Evolutionary conservation across 108 stramenopile species (phyloP), one percentile per base, ranked within the genome.

Genomic region (Nitzschia sp.): DNA sequence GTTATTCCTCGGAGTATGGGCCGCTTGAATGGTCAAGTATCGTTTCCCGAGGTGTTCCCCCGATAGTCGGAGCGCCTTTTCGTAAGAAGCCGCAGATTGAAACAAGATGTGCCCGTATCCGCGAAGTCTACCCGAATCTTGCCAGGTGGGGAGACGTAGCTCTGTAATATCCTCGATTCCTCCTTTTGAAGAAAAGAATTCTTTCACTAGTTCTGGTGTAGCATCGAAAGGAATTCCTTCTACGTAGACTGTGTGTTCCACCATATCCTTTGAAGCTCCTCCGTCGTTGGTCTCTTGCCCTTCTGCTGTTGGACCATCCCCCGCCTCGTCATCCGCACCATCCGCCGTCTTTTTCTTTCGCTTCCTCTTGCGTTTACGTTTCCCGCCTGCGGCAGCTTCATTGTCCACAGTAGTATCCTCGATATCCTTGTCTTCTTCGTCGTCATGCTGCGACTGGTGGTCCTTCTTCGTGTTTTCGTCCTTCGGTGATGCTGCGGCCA

Each of bases 41-140:
- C 97, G 80, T 16, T 82, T 82, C 11, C 85, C 75, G 54, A 98
- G 45, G 47, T 90, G 80, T 60, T 81, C 77, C 0, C 94, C 88
- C 69, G 84, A 81, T 16, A 92, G 67, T 9, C 63, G 66, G 55
- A 97, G 58, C 0, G 95, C 94, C 47, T 76, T 76, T 15, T 68
- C 46, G 31, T 80, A 73, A 27, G 83, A 68, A 46, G 73, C 68
- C 22, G 27, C 47, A 3, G 82, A 74, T 0, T 35, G 85, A 69
- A 96, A 97, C 2, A 91, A 94, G 6, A 96, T 89, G 74, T 98
- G 97, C 0, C 92, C 97, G 80, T 92, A 98, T 28, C 97, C 97
- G 17, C 96, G 80, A 38, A 96, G 69, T 46, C 96, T 71, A 3
- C 96, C 95, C 2, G 94, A 86, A 82, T 98, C 97, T 63, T 97